Conservation (phyloP, 345 rosid species). For the Erucastrum elatum region DNA sequence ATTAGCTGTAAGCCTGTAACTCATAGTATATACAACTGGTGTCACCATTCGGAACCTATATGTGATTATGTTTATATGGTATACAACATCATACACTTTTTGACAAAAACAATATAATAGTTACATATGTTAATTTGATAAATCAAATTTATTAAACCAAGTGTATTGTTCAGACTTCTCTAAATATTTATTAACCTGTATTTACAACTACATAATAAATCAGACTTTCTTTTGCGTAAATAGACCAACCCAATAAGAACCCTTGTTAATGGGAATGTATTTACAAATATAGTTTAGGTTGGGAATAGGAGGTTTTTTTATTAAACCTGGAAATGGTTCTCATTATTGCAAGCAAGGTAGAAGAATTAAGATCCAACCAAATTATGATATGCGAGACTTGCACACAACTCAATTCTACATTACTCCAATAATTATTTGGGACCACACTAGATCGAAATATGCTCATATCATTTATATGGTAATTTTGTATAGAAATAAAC, state of each 20-base stretch:
- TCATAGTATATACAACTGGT: background rate
- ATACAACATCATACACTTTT: background rate
- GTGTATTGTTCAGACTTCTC: background rate
- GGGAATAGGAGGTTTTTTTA: background rate
- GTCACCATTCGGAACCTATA: background rate
- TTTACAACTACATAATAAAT: background rate
- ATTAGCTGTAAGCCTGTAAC: conserved; percentile 39
- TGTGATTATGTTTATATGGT: background rate
- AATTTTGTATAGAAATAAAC: too few relatives aligned
- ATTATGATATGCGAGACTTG: conserved; percentile 35
- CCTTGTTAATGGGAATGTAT: background rate
- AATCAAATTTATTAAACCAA: background rate
- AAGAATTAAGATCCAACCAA: conserved; percentile 32
- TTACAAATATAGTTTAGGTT: conserved; percentile 13
- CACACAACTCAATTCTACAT: conserved; percentile 37
- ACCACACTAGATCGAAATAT: conserved; percentile 8
- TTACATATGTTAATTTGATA: background rate
- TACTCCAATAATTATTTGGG: conserved; percentile 22
- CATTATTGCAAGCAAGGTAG: conserved; percentile 31
- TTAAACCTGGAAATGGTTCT: conserved; percentile 27
- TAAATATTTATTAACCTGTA: background rate
- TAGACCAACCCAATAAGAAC: background rate
- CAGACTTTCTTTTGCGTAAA: background rate
- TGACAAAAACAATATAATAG: background rate
- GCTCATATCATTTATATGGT: background rate